A percentile compares a stretch with the other conserved stretches of the same genome.
Conservation (phyloP, 2,329 filamentous ascomycete species). For the Sarocladiaceae sp. region DNA sequence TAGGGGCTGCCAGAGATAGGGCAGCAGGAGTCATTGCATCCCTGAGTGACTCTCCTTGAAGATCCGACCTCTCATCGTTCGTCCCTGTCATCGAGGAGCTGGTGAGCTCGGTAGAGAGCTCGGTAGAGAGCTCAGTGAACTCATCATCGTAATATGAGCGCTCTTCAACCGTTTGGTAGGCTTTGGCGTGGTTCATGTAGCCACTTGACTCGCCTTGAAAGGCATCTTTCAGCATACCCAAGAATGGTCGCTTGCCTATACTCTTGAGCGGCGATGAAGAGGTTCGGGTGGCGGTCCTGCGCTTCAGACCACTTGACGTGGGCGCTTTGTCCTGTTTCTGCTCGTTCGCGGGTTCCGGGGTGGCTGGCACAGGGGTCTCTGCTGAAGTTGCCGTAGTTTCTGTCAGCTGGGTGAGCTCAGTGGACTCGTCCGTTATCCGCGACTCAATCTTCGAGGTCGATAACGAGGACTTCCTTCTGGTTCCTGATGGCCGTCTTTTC, state of each 20-base stretch:
- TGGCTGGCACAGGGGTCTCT: constrained; percentile 8
- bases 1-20: constrained; percentile 15
- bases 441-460: background rate
- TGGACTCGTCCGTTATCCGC: background rate
- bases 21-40: constrained; percentile 16
- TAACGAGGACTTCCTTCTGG: background rate
- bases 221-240: constrained; percentile 54
- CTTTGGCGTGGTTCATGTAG: constrained; percentile 36
- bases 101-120: constrained; percentile 5
- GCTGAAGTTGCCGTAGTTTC: background rate
- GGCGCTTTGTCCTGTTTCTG: constrained; percentile 20
- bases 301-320: constrained; percentile 39
- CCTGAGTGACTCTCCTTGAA: constrained; percentile 13
- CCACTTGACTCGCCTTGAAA: constrained; percentile 55
- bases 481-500: background rate
- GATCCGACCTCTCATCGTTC: constrained; percentile 14
- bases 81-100: background rate
- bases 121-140: constrained; percentile 8
- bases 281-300: constrained; percentile 49
- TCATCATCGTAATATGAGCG: constrained; percentile 23
- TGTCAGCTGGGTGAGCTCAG: constrained; percentile 4
- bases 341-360: constrained; percentile 16
- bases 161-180: constrained; percentile 43
- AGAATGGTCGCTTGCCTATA: constrained; percentile 42
- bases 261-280: constrained; percentile 42